Conservation (phyloP, 495 filamentous ascomycete species). For the Neurospora tetraspora region DNA sequence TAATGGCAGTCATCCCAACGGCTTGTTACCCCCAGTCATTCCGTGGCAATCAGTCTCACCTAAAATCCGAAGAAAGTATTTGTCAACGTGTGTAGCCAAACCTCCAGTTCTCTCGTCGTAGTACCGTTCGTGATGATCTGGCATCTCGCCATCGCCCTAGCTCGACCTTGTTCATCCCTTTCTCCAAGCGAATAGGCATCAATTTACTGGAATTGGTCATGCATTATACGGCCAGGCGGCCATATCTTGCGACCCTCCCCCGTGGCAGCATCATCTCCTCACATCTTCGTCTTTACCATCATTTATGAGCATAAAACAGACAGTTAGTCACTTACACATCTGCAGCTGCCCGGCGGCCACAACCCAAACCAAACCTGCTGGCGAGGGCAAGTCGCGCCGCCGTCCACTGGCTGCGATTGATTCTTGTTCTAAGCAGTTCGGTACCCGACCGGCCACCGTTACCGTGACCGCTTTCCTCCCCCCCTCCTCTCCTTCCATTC, state of each 20-base stretch:
- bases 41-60: background rate
- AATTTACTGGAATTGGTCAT: background rate
- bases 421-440: background rate
- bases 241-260: background rate
- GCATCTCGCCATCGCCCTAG: constrained; percentile 3
- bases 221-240: background rate
- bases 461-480: background rate
- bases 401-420: background rate
- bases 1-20: background rate
- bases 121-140: constrained; percentile 1
- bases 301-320: background rate
- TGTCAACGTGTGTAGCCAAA: background rate
- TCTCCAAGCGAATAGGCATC: background rate
- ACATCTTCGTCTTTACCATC: background rate
- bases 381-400: background rate
- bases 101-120: background rate
- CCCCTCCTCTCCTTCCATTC: background rate
- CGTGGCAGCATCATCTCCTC: background rate
- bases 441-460: background rate
- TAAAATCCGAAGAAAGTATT: background rate
- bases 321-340: background rate
- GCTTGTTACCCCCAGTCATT: background rate
- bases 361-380: background rate
- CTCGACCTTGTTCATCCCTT: constrained; percentile 1
- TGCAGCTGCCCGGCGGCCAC: background rate